Evolutionary conservation across 2,329 filamentous ascomycete species (phyloP).

Genomic region (Emmonsiellopsis sp.): DNA sequence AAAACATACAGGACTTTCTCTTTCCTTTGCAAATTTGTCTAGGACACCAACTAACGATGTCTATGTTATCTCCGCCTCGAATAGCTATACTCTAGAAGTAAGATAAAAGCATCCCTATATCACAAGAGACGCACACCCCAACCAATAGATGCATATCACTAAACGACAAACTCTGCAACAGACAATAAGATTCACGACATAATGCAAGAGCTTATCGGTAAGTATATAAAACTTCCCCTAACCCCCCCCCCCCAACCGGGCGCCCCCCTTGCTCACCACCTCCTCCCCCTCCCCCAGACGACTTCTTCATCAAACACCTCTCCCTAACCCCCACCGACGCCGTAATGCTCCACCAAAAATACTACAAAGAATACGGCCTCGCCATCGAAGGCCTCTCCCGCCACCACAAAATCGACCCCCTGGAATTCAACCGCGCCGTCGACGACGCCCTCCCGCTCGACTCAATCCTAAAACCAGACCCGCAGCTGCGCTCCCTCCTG

Average conservation of each 20-base stretch:
- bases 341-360: conserved; percentile 75
- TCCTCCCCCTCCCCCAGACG: conserved; percentile 35
- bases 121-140: not conserved
- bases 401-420: conserved; percentile 87
- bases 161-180: conserved; percentile 20
- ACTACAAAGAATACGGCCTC: conserved; percentile 94
- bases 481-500: conserved; percentile 64
- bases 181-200: conserved; percentile 74
- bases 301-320: conserved; percentile 60
- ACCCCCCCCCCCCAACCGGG: not conserved
- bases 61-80: conserved; percentile 1
- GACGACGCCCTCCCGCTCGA: conserved; percentile 91
- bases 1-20: not conserved
- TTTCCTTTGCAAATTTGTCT: not conserved
- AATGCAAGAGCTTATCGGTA: conserved; percentile 73
- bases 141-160: not conserved
- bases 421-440: conserved; percentile 90
- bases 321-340: conserved; percentile 68
- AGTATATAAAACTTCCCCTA: conserved; percentile 12
- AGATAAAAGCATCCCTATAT: conserved; percentile 17
- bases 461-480: conserved; percentile 69
- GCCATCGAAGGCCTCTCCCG: conserved; percentile 90
- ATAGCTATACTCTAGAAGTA: conserved; percentile 76
- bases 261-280: conserved; percentile 39
- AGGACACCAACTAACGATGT: not conserved